Evolutionary conservation across 139 green algal genomes (phyloP).

Genomic region (Picocystis salinarum): DNA sequence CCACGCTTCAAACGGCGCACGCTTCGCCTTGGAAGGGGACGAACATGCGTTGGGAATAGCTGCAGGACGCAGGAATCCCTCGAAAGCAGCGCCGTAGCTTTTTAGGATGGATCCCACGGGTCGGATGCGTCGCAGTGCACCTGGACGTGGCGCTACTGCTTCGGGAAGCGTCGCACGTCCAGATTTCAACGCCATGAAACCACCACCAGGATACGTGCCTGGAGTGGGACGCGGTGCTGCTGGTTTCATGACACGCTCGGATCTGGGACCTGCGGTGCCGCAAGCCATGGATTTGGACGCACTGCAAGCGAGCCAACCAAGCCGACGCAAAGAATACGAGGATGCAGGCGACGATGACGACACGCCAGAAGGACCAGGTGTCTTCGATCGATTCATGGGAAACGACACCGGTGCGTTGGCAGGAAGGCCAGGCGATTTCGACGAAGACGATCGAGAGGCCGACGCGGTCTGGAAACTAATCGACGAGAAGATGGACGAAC

Average conservation of each 20-base stretch:
- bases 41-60: too few relatives aligned
- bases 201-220: constrained; percentile 75
- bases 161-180: constrained; percentile 9
- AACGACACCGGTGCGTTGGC: constrained; percentile 80
- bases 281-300: constrained; percentile 9
- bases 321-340: constrained; percentile 6
- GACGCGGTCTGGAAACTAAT: constrained; percentile 87
- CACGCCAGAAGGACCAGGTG: constrained; percentile 55
- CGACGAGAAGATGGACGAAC: constrained; percentile 78
- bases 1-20: too few relatives aligned
- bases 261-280: constrained; percentile 69
- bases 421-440: constrained; percentile 16
- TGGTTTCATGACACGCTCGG: constrained; percentile 93
- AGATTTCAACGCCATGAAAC: constrained; percentile 58
- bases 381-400: constrained; percentile 95
- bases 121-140: too few relatives aligned
- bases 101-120: too few relatives aligned
- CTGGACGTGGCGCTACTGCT: too few relatives aligned
- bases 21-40: too few relatives aligned
- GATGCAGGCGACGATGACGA: constrained; percentile 35
- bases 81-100: too few relatives aligned
- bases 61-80: too few relatives aligned
- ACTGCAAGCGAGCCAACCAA: neutral
- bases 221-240: constrained; percentile 83
- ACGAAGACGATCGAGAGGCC: constrained; percentile 84